Conservation (phyloP, 1,284 basidiomycete genomes). For the Anthracocystis panici-leucophaei region DNA sequence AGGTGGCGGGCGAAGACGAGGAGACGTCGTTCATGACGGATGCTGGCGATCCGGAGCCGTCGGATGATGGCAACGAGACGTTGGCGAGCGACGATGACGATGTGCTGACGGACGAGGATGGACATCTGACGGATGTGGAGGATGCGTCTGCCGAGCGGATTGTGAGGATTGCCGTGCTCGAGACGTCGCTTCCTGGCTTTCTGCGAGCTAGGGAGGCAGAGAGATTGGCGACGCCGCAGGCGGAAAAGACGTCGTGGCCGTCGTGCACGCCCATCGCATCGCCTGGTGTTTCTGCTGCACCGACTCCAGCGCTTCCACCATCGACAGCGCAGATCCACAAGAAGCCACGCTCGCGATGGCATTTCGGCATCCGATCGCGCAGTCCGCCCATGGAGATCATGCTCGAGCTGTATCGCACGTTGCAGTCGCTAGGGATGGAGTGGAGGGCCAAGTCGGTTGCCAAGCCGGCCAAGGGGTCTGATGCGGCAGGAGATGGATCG, state of each 20-base stretch:
- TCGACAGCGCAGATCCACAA: conserved; percentile 44
- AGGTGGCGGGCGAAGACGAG: conserved; percentile 27
- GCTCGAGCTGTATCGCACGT: conserved; percentile 95
- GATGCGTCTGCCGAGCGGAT: conserved; percentile 41
- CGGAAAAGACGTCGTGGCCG: conserved; percentile 47
- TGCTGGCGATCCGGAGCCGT: conserved; percentile 48
- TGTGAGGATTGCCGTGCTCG: conserved; percentile 55
- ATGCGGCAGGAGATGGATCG: conserved; percentile 28
- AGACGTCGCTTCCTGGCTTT: conserved; percentile 55
- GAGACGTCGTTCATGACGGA: conserved; percentile 35
- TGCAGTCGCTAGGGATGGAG: conserved; percentile 94
- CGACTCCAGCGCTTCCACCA: conserved; percentile 19
- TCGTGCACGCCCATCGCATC: conserved; percentile 34
- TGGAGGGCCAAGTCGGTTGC: conserved; percentile 74
- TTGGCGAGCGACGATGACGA: conserved; percentile 58
- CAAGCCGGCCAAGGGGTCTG: conserved; percentile 21
- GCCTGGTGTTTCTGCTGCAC: conserved; percentile 7
- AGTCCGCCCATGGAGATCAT: conserved; percentile 99
- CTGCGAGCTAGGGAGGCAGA: conserved; percentile 42
- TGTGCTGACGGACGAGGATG: conserved; percentile 56
- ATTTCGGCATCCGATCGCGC: conserved; percentile 94
- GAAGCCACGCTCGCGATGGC: conserved; percentile 78
- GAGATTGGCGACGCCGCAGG: conserved; percentile 37
- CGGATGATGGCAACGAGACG: conserved; percentile 59
- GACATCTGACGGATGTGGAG: conserved; percentile 46